Percentiles rank a stretch among this genome's conserved stretches.
Conservation (phyloP, 75 land plant species). For the Cryptomeria japonica region DNA sequence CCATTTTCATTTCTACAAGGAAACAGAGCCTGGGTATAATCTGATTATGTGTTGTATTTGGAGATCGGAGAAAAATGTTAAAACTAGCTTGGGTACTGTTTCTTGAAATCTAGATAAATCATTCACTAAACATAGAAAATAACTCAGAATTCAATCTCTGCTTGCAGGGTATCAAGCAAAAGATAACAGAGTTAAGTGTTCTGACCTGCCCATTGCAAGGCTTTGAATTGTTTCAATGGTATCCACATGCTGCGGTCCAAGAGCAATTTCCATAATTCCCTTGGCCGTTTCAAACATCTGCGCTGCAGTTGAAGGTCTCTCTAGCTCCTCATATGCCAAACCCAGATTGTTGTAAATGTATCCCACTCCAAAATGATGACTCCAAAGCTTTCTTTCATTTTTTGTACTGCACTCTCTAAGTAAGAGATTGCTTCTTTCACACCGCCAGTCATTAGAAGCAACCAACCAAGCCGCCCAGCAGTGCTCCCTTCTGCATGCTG, state of each 20-base stretch:
- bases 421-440: conserved; percentile 62
- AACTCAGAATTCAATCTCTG: neutral
- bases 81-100: neutral
- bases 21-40: neutral
- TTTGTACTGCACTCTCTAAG: conserved; percentile 61
- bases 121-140: neutral
- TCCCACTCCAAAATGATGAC: conserved; percentile 56
- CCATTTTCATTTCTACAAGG: neutral
- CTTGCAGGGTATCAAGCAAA: neutral
- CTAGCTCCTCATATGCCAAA: conserved; percentile 67
- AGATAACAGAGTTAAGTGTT: neutral
- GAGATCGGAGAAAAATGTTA: neutral
- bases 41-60: neutral
- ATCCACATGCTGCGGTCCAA: conserved; percentile 60
- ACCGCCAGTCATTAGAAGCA: conserved; percentile 56
- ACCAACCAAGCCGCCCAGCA: conserved; percentile 62
- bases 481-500: conserved; percentile 60
- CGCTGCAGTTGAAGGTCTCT: conserved; percentile 60
- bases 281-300: conserved; percentile 67
- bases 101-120: neutral
- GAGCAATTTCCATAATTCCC: conserved; percentile 57
- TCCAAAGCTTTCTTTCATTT: conserved; percentile 55
- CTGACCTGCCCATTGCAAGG: conserved; percentile 69
- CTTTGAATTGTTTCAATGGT: conserved; percentile 56
- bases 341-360: conserved; percentile 71